Conservation (phyloP, 345 rosid species). For the Pugionium cornutum region DNA sequence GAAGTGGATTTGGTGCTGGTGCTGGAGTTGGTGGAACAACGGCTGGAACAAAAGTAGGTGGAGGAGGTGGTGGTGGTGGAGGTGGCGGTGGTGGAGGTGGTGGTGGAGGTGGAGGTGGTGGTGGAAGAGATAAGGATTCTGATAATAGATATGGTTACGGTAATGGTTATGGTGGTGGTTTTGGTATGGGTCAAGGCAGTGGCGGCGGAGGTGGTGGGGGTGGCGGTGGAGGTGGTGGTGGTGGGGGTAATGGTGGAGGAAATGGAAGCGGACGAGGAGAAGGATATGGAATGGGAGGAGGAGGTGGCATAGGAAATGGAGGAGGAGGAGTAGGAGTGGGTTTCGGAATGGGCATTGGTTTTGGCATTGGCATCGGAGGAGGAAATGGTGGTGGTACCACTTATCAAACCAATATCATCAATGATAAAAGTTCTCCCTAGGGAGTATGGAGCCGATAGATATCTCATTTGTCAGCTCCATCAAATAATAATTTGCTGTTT, state of each 20-base stretch:
- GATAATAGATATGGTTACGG: conserved; percentile 45
- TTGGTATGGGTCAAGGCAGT: conserved; percentile 24
- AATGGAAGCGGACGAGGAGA: conserved; percentile 36
- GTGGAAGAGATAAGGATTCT: conserved; percentile 37
- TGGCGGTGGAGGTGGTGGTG: conserved; percentile 4
- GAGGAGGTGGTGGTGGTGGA: conserved; percentile 4
- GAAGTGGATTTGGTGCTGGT: conserved; percentile 24
- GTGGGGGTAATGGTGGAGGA: conserved; percentile 21
- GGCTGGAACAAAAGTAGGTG: conserved; percentile 9
- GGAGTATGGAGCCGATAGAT: not conserved
- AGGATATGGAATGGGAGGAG: conserved; percentile 39
- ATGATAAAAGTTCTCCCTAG: conserved; percentile 31
- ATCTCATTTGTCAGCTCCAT: conserved; percentile 10
- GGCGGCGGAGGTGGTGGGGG: conserved; percentile 41
- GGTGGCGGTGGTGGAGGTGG: conserved; percentile 36
- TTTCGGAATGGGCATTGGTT: conserved; percentile 41
- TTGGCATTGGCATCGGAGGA: conserved; percentile 40
- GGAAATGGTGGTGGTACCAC: conserved; percentile 37
- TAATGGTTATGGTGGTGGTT: conserved; percentile 40
- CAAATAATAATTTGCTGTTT: conserved; percentile 12
- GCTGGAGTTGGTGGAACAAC: conserved; percentile 9
- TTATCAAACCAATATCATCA: conserved; percentile 27
- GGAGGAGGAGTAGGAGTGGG: conserved; percentile 38
- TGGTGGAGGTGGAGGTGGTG: conserved; percentile 32
- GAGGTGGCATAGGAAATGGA: conserved; percentile 40